These are phyloP conservation scores for Lophium mytilinum DNA, from an alignment of 495 filamentous ascomycete species.

Conservation along the genomic window DNA sequence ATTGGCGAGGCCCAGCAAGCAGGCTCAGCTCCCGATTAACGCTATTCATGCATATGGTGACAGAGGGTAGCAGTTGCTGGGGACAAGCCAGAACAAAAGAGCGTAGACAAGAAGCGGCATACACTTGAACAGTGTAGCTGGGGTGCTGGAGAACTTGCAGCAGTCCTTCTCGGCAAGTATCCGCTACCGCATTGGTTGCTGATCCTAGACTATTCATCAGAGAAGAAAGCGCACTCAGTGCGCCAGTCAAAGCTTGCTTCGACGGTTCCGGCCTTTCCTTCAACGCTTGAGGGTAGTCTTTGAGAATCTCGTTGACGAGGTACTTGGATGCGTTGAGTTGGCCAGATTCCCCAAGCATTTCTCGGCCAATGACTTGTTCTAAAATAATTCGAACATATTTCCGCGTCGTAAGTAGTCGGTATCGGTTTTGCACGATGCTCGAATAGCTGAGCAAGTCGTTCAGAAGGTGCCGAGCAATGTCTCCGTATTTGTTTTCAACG, in stretches of 20 bases:
- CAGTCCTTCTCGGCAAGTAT: slow-evolving; percentile 75
- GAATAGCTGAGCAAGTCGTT: slow-evolving; percentile 69
- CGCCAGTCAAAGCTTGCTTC: slow-evolving; percentile 74
- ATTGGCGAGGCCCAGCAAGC: slow-evolving; percentile 66
- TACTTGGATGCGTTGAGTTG: slow-evolving; percentile 72
- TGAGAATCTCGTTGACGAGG: slow-evolving; percentile 80
- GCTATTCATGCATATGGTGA: slow-evolving; percentile 96
- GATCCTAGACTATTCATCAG: slow-evolving; percentile 75
- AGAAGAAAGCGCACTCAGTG: slow-evolving; percentile 71
- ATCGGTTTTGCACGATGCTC: slow-evolving; percentile 73
- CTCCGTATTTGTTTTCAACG: slow-evolving; percentile 69
- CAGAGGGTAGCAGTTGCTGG: slow-evolving; percentile 80
- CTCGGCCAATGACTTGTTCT: slow-evolving; percentile 72
- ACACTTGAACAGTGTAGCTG: slow-evolving; percentile 90
- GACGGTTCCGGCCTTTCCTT: slow-evolving; percentile 86
- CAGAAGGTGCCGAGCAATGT: slow-evolving; percentile 73
- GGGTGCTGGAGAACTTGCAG: slow-evolving; percentile 90
- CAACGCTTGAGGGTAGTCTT: slow-evolving; percentile 87
- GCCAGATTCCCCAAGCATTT: slow-evolving; percentile 79
- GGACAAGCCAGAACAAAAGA: slow-evolving; percentile 84
- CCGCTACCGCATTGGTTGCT: slow-evolving; percentile 65
- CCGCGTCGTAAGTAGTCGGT: slow-evolving; percentile 76
- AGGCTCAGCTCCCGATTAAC: slow-evolving; percentile 76
- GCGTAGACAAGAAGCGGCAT: slow-evolving; percentile 76
- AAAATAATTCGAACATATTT: slow-evolving; percentile 78